Base-by-base conservation (phyloP, 2,329 filamentous ascomycete species). In the Sclerotinia minor region DNA sequence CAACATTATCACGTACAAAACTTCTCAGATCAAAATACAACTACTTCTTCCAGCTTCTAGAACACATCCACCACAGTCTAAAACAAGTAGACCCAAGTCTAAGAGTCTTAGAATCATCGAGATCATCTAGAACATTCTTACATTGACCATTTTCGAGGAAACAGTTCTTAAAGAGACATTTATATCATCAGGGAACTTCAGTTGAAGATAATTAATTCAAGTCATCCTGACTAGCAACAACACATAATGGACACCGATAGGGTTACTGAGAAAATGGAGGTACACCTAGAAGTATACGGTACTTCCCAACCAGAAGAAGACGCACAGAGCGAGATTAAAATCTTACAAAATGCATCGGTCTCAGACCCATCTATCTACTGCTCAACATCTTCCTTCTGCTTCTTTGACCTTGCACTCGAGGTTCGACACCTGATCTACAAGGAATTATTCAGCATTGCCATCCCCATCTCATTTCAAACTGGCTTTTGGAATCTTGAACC, bases 51-150 rank as follows among this genome's bases (percentile, higher is more conserved):
- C 1, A 8, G 2, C 3, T 13, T 32, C 29, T 5, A 26, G 7
- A 29, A 8, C 17, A 32, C 52, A 53, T 1, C 26, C 17, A 17
- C 11, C 13, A 32, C 13, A 32, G 8, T 2, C 29, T 29, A 11
- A 21, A 21, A 0, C 3, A 53, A 1, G 26, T 21, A 11, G 2
- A 3, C 11, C 26, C 9, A 38, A 38, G 35, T 11, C 19, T 21
- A 3, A 19, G 1, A 9, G 11, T 32, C 17, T 53, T 7, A 2
- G 3, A 32, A 32, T 11, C 19, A 21, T 11, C 4, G 9, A 32
- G 1, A 0, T 0, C 0, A 32, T 32, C 17, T 32, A 11, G 21
- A 4, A 32, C 11, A 11, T 13, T 1, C 11, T 11, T 3, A 21
- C 17, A 8, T 9, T 29, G 52, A 32, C 5, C 7, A 32, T 8